Evolutionary conservation across 2,329 filamentous ascomycete genomes (phyloP).

Genomic region (Cladorrhinum sp.): DNA sequence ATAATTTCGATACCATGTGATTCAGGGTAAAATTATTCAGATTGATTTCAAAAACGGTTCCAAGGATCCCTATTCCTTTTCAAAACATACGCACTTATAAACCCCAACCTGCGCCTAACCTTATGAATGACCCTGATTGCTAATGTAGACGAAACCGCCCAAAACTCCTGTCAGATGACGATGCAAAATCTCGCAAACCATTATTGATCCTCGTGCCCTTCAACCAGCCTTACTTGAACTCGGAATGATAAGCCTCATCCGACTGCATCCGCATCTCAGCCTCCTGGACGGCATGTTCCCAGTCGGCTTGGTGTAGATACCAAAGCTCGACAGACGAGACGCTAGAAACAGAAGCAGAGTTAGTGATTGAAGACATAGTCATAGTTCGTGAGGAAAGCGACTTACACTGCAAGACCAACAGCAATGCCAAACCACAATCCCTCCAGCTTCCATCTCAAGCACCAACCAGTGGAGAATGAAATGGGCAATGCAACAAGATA

Average conservation of each 20-base stretch:
- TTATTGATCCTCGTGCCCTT: neutral
- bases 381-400: neutral
- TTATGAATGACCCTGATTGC: neutral
- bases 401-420: constrained; percentile 51
- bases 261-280: constrained; percentile 24
- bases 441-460: constrained; percentile 59
- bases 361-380: neutral
- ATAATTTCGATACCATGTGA: too few relatives aligned
- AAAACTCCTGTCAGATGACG: neutral
- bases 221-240: constrained; percentile 16
- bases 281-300: constrained; percentile 25
- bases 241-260: constrained; percentile 17
- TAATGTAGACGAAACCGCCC: neutral
- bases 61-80: neutral
- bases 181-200: neutral
- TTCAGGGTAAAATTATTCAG: too few relatives aligned
- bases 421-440: constrained; percentile 67
- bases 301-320: constrained; percentile 28
- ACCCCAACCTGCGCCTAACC: neutral
- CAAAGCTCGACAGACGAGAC: constrained; percentile 27
- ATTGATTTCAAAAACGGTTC: neutral
- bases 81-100: neutral
- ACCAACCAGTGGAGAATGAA: constrained; percentile 64
- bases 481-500: constrained; percentile 70
- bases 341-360: constrained; percentile 10